Evolutionary conservation across 768 basidiomycete species (phyloP), one percentile per base, ranked within the genome.

Genomic region (Termitomyces sp.): DNA sequence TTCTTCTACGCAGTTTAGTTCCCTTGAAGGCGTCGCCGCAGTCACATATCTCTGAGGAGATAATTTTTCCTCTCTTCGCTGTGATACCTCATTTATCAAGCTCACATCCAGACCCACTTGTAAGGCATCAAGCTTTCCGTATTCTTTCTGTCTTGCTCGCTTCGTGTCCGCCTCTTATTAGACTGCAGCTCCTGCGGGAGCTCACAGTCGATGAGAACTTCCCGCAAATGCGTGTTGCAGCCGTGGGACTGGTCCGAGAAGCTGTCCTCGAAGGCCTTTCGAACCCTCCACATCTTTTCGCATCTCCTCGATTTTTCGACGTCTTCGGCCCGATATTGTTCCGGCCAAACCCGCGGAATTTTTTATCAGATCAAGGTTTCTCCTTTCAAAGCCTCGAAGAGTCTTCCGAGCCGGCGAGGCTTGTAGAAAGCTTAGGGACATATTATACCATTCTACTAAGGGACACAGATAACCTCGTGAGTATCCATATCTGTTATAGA

Each of bases 231-330:
- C 78, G 84, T 9, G 81, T 83, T 0, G 86, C 88, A 0, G 80
- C 86, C 0, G 76, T 92, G 0, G 85, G 86, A 0, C 73, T 91
- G 2, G 76, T 90, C 1, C 88, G 86, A 66, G 87, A 91, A 51
- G 80, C 82, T 1, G 71, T 85, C 1, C 67, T 91, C 12, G 79
- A 86, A 49, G 80, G 76, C 0, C 68, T 79, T 9, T 61, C 71
- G 12, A 53, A 47, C 12, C 55, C 68, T n/a, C 63, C 69, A 27
- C 78, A 77, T 39, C 60, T 79, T 1, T 87, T 91, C 55, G 77
- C 78, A 0, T 83, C 85, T 2, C 75, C 81, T 0, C 59, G 75
- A 24, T 77, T 91, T 55, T 61, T 90, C 43, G 76, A 77, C 41
- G 72, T 74, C 0, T 81, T 92, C 53, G 88, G 86, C 0, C 76